Percentiles rank a stretch among this genome's conserved stretches.
These are phyloP conservation scores for Candida dubliniensis DNA, from an alignment of 1,139 yeast genomes.

Conservation along the genomic window DNA sequence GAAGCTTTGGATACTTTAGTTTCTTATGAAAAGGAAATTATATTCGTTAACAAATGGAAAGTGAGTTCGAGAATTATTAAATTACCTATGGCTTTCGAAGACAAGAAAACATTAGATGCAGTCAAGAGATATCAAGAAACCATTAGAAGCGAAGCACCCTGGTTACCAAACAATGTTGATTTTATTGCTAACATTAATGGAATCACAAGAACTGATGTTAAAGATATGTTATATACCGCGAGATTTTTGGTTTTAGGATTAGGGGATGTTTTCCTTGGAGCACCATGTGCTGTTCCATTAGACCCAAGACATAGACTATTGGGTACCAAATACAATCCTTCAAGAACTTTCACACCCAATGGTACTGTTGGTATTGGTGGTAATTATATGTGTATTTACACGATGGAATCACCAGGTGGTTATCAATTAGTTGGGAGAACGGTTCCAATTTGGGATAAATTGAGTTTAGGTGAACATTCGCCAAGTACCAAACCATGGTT, in stretches of 20 bases:
- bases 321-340: constrained; percentile 94
- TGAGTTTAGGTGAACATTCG: constrained; percentile 70
- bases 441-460: constrained; percentile 96
- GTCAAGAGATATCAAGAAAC: constrained; percentile 91
- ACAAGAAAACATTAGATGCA: constrained; percentile 81
- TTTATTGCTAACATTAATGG: constrained; percentile 88
- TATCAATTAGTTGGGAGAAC: constrained; percentile 96
- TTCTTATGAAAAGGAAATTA: constrained; percentile 73
- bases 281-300: constrained; percentile 97
- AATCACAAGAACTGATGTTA: constrained; percentile 69
- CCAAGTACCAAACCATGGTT: constrained; percentile 77
- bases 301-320: constrained; percentile 93
- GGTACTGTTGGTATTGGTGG: constrained; percentile 99
- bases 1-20: constrained; percentile 62
- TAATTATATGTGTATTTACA: constrained; percentile 96
- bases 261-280: constrained; percentile 96
- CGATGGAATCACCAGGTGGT: constrained; percentile 99
- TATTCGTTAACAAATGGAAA: constrained; percentile 76
- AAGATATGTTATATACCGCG: constrained; percentile 83
- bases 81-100: constrained; percentile 97
- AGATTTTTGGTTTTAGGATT: constrained; percentile 89
- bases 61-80: constrained; percentile 79
- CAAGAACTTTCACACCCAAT: constrained; percentile 92
- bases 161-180: constrained; percentile 97
- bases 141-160: constrained; percentile 88